Evolutionary conservation across 192 early-diverging fungal species (phyloP), one percentile per base, ranked within the genome.

Genomic region (Spizellomyces sp.): DNA sequence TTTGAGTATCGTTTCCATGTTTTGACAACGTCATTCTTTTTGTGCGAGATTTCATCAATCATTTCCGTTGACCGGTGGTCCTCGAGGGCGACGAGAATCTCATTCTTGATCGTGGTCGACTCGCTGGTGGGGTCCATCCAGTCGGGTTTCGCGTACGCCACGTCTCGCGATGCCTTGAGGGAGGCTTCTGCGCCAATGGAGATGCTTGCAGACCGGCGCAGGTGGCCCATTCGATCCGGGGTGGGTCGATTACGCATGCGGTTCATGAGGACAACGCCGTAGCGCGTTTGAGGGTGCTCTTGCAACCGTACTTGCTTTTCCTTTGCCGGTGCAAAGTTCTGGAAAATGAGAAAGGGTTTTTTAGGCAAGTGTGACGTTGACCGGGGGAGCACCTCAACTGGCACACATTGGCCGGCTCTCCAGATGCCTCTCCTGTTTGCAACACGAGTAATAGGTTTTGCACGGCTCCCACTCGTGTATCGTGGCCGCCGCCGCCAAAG

Each of bases 1-100:
- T 80, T 77, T 21, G 73, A 75, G 62, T 84, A 81, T 42, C 67
- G 69, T 55, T 81, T 81, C 83, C 83, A 84, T 44, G 81, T 77
- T 36, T 82, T 62, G 15, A 84, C 74, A 56, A 84, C 73, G 55
- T 80, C 70, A 58, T 76, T 73, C 44, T 79, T 72, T 22, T 64
- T 19, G 56, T 84, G 73, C 64, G 78, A 63, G 67, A 84, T 82
- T n/a, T 70, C 75, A 36, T 77, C 62, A 63, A 80, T 77, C 78
- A 84, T 81, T 15, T 79, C 69, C 48, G 64, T 21, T 9, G 70
- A 17, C 8, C 74, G 58, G 17, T 77, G 63, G 43, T 78, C 69
- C 15, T 82, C 80, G 21, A 70, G 47, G 10, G 73, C 56, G 9
- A 77, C 68, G 41, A 84, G 71, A 42, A 79, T 74, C 57, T 65